A percentile compares a stretch with the other conserved stretches of the same genome.
Conservation (phyloP, 345 rosid genomes). For the Ceriops zippeliana region DNA sequence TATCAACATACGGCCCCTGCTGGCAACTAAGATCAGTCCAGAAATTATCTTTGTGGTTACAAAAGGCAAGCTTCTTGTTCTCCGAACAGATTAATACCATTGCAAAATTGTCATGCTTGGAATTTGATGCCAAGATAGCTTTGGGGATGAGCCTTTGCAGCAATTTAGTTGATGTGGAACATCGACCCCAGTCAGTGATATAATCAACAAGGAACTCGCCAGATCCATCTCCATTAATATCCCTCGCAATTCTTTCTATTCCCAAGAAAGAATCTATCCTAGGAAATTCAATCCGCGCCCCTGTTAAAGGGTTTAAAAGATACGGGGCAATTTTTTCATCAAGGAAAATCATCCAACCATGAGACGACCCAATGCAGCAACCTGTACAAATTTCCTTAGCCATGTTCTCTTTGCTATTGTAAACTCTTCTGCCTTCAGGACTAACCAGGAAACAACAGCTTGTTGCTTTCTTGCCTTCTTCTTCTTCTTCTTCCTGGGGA, state of each 20-base stretch:
- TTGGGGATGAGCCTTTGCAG: background rate
- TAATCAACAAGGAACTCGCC: too few species aligned
- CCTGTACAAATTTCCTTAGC: too few species aligned
- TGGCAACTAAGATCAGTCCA: background rate
- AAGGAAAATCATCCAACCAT: slow-evolving; percentile 2
- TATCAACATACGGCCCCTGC: background rate
- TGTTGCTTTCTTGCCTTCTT: too few species aligned
- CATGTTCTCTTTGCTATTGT: too few species aligned
- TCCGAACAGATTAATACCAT: background rate
- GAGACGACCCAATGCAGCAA: slow-evolving; percentile 3
- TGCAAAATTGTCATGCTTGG: background rate
- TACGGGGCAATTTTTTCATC: background rate
- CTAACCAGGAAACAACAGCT: too few species aligned
- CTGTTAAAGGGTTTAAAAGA: background rate
- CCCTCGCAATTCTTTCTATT: too few species aligned
- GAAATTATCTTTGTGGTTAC: background rate
- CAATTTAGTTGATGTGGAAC: too few species aligned
- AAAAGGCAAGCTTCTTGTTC: background rate
- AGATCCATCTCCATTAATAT: too few species aligned
- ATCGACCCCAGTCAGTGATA: too few species aligned
- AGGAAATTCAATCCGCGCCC: background rate
- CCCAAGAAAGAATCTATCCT: too few species aligned
- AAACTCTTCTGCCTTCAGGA: too few species aligned
- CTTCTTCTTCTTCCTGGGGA: too few species aligned
- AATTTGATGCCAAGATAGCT: background rate